Conservation (phyloP, 2,329 filamentous ascomycete species). For the Metarhizium anisopliae region DNA sequence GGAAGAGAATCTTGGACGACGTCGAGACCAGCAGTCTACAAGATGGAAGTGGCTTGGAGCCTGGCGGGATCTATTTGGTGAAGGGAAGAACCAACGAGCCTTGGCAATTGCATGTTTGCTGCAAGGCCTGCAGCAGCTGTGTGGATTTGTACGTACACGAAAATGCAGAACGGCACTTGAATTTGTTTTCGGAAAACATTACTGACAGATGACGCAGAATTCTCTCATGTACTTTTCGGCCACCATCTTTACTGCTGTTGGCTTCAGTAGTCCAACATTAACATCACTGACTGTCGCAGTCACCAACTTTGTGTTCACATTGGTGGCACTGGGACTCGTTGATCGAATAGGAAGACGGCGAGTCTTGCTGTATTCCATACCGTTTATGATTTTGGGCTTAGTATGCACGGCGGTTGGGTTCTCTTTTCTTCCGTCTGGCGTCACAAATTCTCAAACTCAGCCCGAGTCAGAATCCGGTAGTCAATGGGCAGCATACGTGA, state of each 20-base stretch:
- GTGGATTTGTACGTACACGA: conserved; percentile 58
- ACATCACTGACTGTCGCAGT: conserved; percentile 72
- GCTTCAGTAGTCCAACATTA: conserved; percentile 69
- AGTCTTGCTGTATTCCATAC: conserved; percentile 75
- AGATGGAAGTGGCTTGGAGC: conserved; percentile 32
- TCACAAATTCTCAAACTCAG: conserved; percentile 6
- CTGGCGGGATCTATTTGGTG: conserved; percentile 45
- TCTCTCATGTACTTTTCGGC: conserved; percentile 89
- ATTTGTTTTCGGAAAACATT: background rate
- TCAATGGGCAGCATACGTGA: conserved; percentile 38
- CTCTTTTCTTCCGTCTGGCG: conserved; percentile 45
- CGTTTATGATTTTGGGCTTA: conserved; percentile 72
- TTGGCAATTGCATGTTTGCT: conserved; percentile 78
- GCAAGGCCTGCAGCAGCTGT: conserved; percentile 81
- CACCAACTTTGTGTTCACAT: conserved; percentile 74
- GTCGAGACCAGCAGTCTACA: conserved; percentile 19
- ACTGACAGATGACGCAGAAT: conserved; percentile 42
- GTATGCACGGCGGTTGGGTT: conserved; percentile 66
- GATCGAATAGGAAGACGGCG: conserved; percentile 71
- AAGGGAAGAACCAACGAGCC: conserved; percentile 61
- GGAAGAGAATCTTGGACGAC: conserved; percentile 45
- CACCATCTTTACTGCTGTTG: conserved; percentile 69
- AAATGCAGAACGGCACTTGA: no score
- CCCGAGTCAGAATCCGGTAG: conserved; percentile 12
- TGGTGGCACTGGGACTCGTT: conserved; percentile 66